phyloP scores from a whole-genome alignment of 2,329 filamentous ascomycete genomes.

The Plenodomus tracheiphilus region DNA sequence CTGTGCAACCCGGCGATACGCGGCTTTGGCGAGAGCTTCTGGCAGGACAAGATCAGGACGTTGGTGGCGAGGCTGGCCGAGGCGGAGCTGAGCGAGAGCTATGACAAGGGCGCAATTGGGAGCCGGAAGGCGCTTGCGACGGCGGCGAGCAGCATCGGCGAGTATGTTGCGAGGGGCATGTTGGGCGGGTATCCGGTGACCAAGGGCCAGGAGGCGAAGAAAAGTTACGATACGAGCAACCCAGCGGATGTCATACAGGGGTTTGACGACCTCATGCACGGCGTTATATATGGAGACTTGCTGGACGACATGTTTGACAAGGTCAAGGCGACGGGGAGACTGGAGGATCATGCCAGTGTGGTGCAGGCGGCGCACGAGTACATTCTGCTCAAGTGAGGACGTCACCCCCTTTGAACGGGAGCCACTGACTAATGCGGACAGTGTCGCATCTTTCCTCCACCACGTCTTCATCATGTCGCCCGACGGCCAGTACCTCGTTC shows the following conservation, averaged over 20 bases:
- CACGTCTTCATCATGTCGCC: slow-evolving; percentile 73
- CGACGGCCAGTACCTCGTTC: slow-evolving; percentile 74
- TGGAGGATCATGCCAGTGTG: slow-evolving; percentile 66
- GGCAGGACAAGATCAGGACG: slow-evolving; percentile 47
- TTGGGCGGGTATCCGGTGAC: slow-evolving; percentile 62
- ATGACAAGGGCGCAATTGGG: slow-evolving; percentile 76
- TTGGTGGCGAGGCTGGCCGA: slow-evolving; percentile 56
- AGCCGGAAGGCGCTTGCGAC: slow-evolving; percentile 76
- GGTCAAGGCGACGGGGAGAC: slow-evolving; percentile 61
- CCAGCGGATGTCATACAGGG: slow-evolving; percentile 64
- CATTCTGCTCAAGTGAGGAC: slow-evolving; percentile 69
- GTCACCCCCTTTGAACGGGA: accelerated
- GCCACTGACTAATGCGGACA: slow-evolving; percentile 35
- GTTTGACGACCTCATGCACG: slow-evolving; percentile 69
- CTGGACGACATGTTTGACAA: slow-evolving; percentile 67
- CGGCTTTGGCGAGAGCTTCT: slow-evolving; percentile 57
- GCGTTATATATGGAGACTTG: slow-evolving; percentile 68
- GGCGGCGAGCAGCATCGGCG: slow-evolving; percentile 69
- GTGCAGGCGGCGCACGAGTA: slow-evolving; percentile 68
- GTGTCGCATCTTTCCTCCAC: slow-evolving; percentile 73
- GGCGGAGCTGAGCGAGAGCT: slow-evolving; percentile 76
- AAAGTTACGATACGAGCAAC: slow-evolving; percentile 61
- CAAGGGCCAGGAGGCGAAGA: slow-evolving; percentile 35
- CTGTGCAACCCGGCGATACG: slow-evolving; percentile 68
- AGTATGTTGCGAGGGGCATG: slow-evolving; percentile 68